A percentile compares a stretch with the other conserved stretches of the same genome.
Conservation (phyloP, 2,329 filamentous ascomycete genomes). For the Fusarium stilboides region DNA sequence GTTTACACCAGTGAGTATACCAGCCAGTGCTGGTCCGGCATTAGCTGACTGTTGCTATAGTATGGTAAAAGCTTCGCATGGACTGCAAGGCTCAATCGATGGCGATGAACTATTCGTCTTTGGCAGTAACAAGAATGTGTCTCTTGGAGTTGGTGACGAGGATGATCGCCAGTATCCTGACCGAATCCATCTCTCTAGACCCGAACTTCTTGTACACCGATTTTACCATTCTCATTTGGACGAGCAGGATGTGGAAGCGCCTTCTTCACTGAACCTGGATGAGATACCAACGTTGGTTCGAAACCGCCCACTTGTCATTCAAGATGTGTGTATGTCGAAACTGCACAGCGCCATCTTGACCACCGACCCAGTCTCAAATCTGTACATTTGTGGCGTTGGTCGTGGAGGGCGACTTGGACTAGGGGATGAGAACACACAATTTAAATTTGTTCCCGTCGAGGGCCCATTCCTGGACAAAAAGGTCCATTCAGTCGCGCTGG, state of each 20-base stretch:
- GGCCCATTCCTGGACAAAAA: conserved; percentile 82
- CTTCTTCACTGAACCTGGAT: conserved; percentile 51
- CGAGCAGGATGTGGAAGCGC: conserved; percentile 56
- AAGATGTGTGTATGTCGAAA: conserved; percentile 90
- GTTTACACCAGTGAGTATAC: conserved; percentile 50
- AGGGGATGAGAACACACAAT: conserved; percentile 90
- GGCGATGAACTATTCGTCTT: conserved; percentile 95
- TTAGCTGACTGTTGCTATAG: conserved; percentile 43
- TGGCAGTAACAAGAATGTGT: conserved; percentile 96
- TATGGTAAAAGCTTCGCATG: conserved; percentile 34
- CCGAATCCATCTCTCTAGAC: conserved; percentile 81
- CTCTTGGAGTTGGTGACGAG: conserved; percentile 93
- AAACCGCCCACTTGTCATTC: conserved; percentile 80
- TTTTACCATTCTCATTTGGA: conserved; percentile 80
- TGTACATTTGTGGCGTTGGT: conserved; percentile 94
- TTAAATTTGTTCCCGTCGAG: conserved; percentile 87
- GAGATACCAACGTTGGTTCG: conserved; percentile 82
- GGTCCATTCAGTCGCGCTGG: conserved; percentile 83
- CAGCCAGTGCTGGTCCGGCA: not conserved
- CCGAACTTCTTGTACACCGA: conserved; percentile 80
- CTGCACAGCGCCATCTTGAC: conserved; percentile 92
- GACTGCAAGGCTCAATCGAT: conserved; percentile 38
- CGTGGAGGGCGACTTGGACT: conserved; percentile 90
- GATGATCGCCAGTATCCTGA: conserved; percentile 96
- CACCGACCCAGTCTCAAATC: conserved; percentile 86